Percentiles rank a stretch among this genome's conserved stretches.
Conservation (phyloP, 2,329 filamentous ascomycete genomes). For the Macroventuria anomochaeta region DNA sequence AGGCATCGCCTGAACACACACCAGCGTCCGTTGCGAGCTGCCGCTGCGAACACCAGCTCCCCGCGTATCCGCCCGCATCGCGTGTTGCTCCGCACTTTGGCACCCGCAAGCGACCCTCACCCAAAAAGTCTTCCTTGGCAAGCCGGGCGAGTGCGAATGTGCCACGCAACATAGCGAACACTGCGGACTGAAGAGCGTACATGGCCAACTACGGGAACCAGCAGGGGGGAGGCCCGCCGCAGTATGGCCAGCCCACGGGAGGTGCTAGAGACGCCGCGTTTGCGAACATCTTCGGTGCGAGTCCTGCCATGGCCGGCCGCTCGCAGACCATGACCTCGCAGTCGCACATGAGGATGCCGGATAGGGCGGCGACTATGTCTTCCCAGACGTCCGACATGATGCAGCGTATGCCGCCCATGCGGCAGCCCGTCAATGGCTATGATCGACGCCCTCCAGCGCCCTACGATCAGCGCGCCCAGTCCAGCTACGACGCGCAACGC, state of each 20-base stretch:
- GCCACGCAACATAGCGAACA: constrained; percentile 17
- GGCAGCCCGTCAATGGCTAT: constrained; percentile 55
- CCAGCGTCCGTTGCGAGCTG: neutral
- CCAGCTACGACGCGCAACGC: constrained; percentile 37
- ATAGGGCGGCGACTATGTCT: constrained; percentile 75
- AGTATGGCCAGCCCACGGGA: constrained; percentile 59
- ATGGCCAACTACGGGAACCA: constrained; percentile 72
- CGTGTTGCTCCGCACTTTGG: constrained; percentile 21
- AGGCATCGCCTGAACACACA: neutral
- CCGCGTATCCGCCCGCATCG: constrained; percentile 7
- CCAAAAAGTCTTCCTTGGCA: constrained; percentile 26
- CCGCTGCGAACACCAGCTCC: constrained; percentile 19
- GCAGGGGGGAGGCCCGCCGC: constrained; percentile 60
- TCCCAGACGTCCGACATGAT: constrained; percentile 58
- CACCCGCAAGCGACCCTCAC: constrained; percentile 14
- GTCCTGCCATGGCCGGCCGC: constrained; percentile 74
- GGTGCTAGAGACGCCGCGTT: constrained; percentile 91
- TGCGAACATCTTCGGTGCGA: constrained; percentile 92
- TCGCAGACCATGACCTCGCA: constrained; percentile 95
- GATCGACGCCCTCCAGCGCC: constrained; percentile 43
- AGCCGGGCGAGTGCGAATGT: constrained; percentile 36
- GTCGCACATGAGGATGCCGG: constrained; percentile 65
- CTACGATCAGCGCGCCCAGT: constrained; percentile 37
- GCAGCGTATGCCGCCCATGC: constrained; percentile 69
- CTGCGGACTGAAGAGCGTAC: constrained; percentile 29